phyloP scores from a whole-genome alignment of 1,284 basidiomycete species.

The Cutaneotrichosporon mucoides region DNA sequence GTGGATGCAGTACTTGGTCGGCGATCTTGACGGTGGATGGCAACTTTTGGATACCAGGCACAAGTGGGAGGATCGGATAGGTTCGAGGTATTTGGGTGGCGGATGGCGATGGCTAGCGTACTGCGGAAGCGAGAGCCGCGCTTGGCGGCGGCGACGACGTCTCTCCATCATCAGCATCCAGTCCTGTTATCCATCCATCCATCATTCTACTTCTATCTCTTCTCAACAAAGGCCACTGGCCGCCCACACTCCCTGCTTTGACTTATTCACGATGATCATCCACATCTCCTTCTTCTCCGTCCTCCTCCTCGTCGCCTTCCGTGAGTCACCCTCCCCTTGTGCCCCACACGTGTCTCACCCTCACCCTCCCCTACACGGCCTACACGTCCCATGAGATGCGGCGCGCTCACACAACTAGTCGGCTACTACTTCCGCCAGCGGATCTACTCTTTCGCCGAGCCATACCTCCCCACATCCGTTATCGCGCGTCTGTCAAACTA shows the following conservation, averaged over 20 bases:
- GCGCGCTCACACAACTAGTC: constrained; percentile 51
- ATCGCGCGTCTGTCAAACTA: constrained; percentile 66
- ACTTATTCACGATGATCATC: constrained; percentile 37
- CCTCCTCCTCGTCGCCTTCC: constrained; percentile 32
- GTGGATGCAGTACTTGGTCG: no score
- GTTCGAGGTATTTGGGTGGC: not conserved
- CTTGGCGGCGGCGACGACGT: no score
- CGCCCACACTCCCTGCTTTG: not conserved
- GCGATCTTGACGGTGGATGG: no score
- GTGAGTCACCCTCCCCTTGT: constrained; percentile 21
- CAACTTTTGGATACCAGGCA: constrained; percentile 16
- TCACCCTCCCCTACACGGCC: no score
- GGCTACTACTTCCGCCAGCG: constrained; percentile 67
- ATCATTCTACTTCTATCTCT: no score
- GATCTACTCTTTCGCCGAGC: constrained; percentile 62
- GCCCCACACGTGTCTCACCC: no score
- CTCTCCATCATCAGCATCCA: no score
- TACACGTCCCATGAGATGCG: not conserved
- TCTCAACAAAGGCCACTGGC: not conserved
- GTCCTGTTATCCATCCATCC: not conserved
- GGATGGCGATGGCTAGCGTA: not conserved
- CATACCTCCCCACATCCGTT: constrained; percentile 57
- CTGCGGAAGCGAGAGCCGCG: no score
- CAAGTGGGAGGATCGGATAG: constrained; percentile 5
- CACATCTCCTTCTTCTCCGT: constrained; percentile 46